phyloP scores from a whole-genome alignment of 2,329 filamentous ascomycete genomes.

The Didymella keratinophila region DNA sequence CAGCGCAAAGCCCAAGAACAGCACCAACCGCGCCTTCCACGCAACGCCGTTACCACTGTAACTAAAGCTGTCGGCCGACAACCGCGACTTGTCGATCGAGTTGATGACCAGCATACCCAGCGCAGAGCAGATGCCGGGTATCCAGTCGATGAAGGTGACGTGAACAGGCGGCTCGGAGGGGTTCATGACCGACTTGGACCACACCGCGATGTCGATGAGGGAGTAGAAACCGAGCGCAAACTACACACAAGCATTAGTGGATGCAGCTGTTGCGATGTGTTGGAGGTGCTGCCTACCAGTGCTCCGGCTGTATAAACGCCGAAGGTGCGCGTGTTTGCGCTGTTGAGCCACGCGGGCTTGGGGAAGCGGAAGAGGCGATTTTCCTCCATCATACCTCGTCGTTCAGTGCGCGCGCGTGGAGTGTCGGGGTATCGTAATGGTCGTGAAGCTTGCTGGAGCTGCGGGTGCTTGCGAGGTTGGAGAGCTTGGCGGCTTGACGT shows the following conservation, averaged over 20 bases:
- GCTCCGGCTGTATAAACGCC: conserved; percentile 73
- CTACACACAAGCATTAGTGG: conserved; percentile 49
- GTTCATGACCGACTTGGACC: conserved; percentile 68
- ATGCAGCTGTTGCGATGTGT: background rate
- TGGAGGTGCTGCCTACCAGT: conserved; percentile 59
- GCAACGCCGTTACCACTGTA: conserved; percentile 71
- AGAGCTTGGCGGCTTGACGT: conserved; percentile 27
- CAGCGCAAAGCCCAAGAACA: conserved; percentile 74
- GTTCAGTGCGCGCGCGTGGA: conserved; percentile 14
- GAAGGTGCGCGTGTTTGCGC: conserved; percentile 67
- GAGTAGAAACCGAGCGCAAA: conserved; percentile 75
- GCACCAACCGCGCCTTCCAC: conserved; percentile 73
- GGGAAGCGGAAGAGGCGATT: conserved; percentile 72
- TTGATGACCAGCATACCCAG: conserved; percentile 78
- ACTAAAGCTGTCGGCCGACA: conserved; percentile 70
- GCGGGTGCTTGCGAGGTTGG: conserved; percentile 43
- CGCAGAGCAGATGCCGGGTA: conserved; percentile 73
- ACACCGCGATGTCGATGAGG: conserved; percentile 71
- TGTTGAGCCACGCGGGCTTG: conserved; percentile 72
- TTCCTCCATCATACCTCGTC: conserved; percentile 52
- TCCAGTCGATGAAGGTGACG: conserved; percentile 76
- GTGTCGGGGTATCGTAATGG: conserved; percentile 5
- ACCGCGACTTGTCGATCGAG: conserved; percentile 71
- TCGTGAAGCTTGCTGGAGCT: conserved; percentile 21
- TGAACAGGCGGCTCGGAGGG: conserved; percentile 63